Evolutionary conservation across 2,329 filamentous ascomycete genomes (phyloP), one percentile per base, ranked within the genome.

Genomic region (Epichloe gansuensis): DNA sequence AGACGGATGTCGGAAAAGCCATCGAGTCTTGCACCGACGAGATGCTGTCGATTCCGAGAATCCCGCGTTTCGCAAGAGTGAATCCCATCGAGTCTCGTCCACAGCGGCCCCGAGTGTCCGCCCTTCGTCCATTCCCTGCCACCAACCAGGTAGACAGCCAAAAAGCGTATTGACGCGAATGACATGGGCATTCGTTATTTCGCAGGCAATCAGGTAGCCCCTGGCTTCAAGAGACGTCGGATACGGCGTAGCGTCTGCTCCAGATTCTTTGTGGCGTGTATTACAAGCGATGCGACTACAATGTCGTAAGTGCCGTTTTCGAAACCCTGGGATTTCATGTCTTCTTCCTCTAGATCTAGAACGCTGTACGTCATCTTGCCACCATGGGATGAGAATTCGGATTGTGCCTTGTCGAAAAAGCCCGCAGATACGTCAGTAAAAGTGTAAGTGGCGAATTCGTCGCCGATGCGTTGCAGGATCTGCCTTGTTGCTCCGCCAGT

Each of bases 401-500:
- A 60, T 23, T 60, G 53, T 0, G 67, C 69, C 0, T 59, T 56
- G 9, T 67, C 65, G 48, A 76, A 73, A 61, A 72, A 72, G 8
- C 62, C 65, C 3, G 62, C 52, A 0, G 68, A 68, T 7, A 74
- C 65, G 52, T 76, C 73, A 0, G 74, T 75, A 59, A 64, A 77
- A 0, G 68, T 72, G 57, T 76, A 77, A 2, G 45, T 37, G 5
- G 28, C 9, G n/a, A 70, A 71, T 2, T 54, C 9, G 12, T 55
- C 8, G 1, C 60, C 64, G 7, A 74, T 56, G 1, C 51, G 49
- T 1, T 58, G 50, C 1, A 76, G 55, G 7, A 75, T 59, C 1
- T 42, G 46, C 7, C 62, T 59, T 0, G 74, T 76, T 0, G 71
- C 63, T 8, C 64, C 66, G 2, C 72, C 73, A 3, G 70, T 72